Evolutionary conservation across 2,329 filamentous ascomycete genomes (phyloP).

Genomic region (Fusarium staphyleae): DNA sequence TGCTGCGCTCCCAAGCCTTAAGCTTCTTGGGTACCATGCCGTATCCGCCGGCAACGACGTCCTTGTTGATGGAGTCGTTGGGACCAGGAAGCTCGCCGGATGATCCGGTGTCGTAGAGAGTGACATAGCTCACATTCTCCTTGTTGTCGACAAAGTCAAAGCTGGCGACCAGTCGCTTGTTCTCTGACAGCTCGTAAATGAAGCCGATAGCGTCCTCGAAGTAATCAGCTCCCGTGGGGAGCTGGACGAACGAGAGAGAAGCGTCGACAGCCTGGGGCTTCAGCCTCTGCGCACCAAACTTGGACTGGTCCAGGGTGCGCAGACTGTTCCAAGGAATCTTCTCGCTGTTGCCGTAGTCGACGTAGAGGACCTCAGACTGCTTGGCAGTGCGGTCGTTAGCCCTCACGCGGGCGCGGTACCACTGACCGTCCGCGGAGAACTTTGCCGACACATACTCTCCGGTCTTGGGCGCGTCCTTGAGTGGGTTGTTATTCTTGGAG

Average conservation of each 20-base stretch:
- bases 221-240: conserved; percentile 84
- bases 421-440: conserved; percentile 87
- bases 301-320: conserved; percentile 77
- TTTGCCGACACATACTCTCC: conserved; percentile 91
- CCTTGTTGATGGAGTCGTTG: conserved; percentile 87
- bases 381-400: conserved; percentile 91
- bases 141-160: conserved; percentile 83
- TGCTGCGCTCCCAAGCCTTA: conserved; percentile 84
- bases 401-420: conserved; percentile 92
- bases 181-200: conserved; percentile 76
- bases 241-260: conserved; percentile 85
- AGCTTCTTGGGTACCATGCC: conserved; percentile 93
- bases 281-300: conserved; percentile 83
- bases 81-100: conserved; percentile 61
- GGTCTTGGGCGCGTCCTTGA: conserved; percentile 81
- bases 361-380: conserved; percentile 88
- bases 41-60: conserved; percentile 81
- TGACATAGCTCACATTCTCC: conserved; percentile 85
- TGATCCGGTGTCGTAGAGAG: conserved; percentile 80
- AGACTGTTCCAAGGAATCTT: conserved; percentile 84
- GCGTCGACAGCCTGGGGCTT: conserved; percentile 89
- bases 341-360: conserved; percentile 97
- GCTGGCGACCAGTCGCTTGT: conserved; percentile 83
- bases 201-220: conserved; percentile 79
- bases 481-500: conserved; percentile 76